Base-by-base conservation (phyloP, 2,329 filamentous ascomycete species). In the Hymenotorrendiella dingleyae region DNA sequence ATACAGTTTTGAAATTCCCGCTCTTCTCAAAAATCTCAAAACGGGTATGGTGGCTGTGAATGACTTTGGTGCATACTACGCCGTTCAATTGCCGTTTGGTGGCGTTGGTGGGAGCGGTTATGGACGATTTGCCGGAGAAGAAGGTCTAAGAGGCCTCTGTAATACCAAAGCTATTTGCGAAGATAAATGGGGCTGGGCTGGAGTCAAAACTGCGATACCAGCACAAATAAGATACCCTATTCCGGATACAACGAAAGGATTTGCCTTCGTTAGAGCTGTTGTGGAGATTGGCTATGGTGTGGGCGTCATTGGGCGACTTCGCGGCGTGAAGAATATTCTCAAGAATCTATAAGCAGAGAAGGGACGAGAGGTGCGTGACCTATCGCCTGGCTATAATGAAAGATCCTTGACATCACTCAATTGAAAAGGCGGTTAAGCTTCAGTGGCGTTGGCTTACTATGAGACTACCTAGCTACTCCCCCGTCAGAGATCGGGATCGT, bases 11-110 rank as follows among this genome's bases (percentile, higher is more conserved):
- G 73, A 78, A 37, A 70, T 95, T 1, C 65, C 74, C 12, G 68
- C 68, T 12, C 78, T 94, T 21, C 79, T 91, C 1, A 66, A 66
- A 16, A 77, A 79, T 19, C 73, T 96, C 39, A 78, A 83, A 49
- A 81, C 85, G 0, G 93, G 93, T 33, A 96, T 95, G 85, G 86
- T 97, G 0, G 81, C 88, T 19, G 78, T 98, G 54, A 98, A 98
- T 62, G 93, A 98, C 67, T 98, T 98, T 59, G 93, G 83, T 16
- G 84, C 81, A 21, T 96, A 82, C 64, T 98, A 98, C 61, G 88
- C 91, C 40, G 90, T 94, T 6, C 89, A 95, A 65, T 68, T 98
- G 28, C 93, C 93, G 0, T 98, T 98, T 64, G 93, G 93, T 27
- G 93, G 61, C 20, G 48, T 57, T n/a, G 80, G 78, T 45, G 91